These are phyloP conservation scores for Xylaria sp. DNA, from an alignment of 495 filamentous ascomycete species.

Conservation along the genomic window DNA sequence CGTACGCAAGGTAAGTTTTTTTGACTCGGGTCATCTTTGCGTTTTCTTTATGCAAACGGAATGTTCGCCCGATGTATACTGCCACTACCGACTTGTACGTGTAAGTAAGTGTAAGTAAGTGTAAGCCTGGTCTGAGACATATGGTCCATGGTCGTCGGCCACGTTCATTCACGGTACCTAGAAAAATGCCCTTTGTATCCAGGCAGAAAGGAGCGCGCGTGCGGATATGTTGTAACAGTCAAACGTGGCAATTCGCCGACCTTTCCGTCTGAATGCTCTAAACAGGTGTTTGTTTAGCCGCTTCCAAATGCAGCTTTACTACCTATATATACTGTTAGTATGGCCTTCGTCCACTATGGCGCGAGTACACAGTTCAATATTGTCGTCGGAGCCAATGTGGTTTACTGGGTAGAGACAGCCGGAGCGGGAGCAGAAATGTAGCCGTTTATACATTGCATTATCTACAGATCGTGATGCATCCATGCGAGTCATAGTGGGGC, in stretches of 20 bases:
- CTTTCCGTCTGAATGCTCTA: neutral
- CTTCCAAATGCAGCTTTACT: neutral
- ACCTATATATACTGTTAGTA: no score
- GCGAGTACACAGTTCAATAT: neutral
- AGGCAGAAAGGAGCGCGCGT: neutral
- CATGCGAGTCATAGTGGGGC: conserved; percentile 28
- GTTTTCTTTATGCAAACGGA: neutral
- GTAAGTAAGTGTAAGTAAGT: no score
- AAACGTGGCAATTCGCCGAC: neutral
- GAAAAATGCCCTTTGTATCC: neutral
- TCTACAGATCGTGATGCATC: conserved; percentile 9
- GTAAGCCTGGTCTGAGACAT: neutral
- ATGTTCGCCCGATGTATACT: neutral
- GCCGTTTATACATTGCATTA: neutral
- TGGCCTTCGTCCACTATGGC: neutral
- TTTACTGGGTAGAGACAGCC: neutral
- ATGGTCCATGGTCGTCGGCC: neutral
- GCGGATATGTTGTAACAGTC: neutral
- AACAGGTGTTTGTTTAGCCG: neutral
- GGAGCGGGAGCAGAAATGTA: neutral
- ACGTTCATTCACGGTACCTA: neutral
- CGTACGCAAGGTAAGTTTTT: neutral
- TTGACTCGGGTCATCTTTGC: conserved; percentile 6
- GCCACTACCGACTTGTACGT: no score
- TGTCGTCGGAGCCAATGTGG: neutral